phyloP scores from a whole-genome alignment of 2,329 filamentous ascomycete species.

The Neonectria sp. region DNA sequence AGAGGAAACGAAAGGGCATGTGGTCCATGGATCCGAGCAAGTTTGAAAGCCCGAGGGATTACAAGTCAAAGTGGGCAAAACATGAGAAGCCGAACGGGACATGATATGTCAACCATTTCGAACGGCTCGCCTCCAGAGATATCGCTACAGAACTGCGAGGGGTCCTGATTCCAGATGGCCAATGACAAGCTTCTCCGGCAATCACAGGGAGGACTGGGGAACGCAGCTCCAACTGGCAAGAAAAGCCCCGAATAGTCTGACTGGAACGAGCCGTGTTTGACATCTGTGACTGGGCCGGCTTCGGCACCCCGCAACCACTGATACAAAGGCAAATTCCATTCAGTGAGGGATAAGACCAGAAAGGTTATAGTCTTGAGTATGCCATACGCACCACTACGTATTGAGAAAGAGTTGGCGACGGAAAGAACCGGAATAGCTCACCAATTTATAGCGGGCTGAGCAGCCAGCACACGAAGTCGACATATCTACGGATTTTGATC shows the following conservation, averaged over 20 bases:
- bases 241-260: not conserved
- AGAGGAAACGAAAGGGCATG: conserved; percentile 76
- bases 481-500: not conserved
- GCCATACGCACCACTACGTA: not conserved
- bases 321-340: not conserved
- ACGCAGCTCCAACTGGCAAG: not conserved
- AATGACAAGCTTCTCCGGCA: not conserved
- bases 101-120: conserved; percentile 26
- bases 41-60: conserved; percentile 89
- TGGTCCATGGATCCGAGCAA: conserved; percentile 77
- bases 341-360: not conserved
- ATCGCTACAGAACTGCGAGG: not conserved
- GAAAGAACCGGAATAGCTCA: not conserved
- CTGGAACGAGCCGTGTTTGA: not conserved
- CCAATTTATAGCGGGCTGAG: not conserved
- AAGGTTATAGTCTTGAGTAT: not conserved
- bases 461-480: not conserved
- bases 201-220: not conserved
- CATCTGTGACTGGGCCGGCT: not conserved
- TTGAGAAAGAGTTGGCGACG: not conserved
- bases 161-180: not conserved
- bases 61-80: conserved; percentile 72
- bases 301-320: not conserved
- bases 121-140: not conserved
- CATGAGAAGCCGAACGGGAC: conserved; percentile 36